Base-by-base conservation (phyloP, 345 rosid genomes). In the Brassica napus region DNA sequence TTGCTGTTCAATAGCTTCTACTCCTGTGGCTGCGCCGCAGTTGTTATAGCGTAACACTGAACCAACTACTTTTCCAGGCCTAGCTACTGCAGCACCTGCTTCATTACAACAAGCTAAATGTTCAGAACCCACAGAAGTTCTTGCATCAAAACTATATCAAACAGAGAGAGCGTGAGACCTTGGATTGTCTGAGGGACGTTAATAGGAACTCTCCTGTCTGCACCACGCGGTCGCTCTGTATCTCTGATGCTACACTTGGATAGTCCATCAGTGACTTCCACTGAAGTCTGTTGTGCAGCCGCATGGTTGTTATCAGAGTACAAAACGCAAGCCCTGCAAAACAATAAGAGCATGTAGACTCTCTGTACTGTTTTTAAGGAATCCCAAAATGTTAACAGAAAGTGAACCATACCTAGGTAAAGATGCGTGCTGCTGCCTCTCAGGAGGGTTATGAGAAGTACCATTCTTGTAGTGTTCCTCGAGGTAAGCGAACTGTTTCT, bases 371-470 rank as follows among this genome's bases (percentile, higher is more conserved):
- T 54, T 1, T 15, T 14, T 0, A 63, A 37, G 5, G 2, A 35
- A 4, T 47, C 16, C 6, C 15, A 12, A 52, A 28, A 44, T 7
- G 10, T 21, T 61, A 11, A 1, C 52, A 44, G 52, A 44, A 44
- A 49, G 18, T 49, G 57, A 5, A 71, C 30, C 65, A 60, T 86
- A 92, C 99, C 99, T 90, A 52, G 99, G 99, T 82, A 95, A 85
- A 15, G 99, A 95, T 76, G 97, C 93, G 76, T 92, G 99, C 65
- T 92, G 98, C 85, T 92, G 98, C 84, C 99, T 90, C 84, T 92
- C 98, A 0, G 86, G 98, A 58, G 99, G 94, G 76, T 86, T 74
- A 81, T 77, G 97, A 77, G 92, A 81, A 64, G 90, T 83, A 75
- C 97, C 93, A 73, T 93, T 94, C 81, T 87, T 94, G 73, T 92